These are phyloP conservation scores for Kuraishia hungarica DNA, from an alignment of 805 yeast genomes.

Conservation along the genomic window DNA sequence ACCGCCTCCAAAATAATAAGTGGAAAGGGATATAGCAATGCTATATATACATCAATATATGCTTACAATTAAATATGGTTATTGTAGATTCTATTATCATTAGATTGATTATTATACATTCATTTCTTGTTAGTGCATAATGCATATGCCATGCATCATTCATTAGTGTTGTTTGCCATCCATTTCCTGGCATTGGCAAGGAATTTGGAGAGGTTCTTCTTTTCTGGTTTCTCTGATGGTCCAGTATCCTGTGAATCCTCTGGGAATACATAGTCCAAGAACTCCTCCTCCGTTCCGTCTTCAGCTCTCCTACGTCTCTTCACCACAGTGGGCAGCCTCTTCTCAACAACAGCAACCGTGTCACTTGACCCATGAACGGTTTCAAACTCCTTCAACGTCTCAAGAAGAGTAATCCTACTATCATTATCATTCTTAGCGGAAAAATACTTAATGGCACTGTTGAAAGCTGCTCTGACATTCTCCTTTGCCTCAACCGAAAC, in stretches of 20 bases:
- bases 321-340: conserved; percentile 46
- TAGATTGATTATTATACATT: neutral
- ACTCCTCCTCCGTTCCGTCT: conserved; percentile 45
- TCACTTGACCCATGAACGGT: conserved; percentile 43
- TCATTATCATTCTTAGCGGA: conserved; percentile 27
- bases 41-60: too few species aligned
- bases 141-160: neutral
- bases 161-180: conserved; percentile 17
- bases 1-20: conserved; percentile 9
- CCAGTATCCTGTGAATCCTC: conserved; percentile 35
- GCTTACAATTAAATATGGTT: neutral
- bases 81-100: neutral
- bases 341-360: conserved; percentile 24
- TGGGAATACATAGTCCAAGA: conserved; percentile 57
- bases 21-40: neutral
- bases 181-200: conserved; percentile 41
- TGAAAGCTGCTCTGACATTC: conserved; percentile 48
- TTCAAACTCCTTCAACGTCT: conserved; percentile 63
- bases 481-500: conserved; percentile 37
- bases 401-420: conserved; percentile 43
- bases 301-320: conserved; percentile 28
- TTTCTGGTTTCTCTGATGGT: conserved; percentile 8
- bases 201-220: conserved; percentile 12
- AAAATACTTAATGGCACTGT: conserved; percentile 39
- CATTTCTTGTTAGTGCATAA: neutral